Base-by-base conservation (phyloP, 1,139 yeast genomes). In the Candida freyschussii region DNA sequence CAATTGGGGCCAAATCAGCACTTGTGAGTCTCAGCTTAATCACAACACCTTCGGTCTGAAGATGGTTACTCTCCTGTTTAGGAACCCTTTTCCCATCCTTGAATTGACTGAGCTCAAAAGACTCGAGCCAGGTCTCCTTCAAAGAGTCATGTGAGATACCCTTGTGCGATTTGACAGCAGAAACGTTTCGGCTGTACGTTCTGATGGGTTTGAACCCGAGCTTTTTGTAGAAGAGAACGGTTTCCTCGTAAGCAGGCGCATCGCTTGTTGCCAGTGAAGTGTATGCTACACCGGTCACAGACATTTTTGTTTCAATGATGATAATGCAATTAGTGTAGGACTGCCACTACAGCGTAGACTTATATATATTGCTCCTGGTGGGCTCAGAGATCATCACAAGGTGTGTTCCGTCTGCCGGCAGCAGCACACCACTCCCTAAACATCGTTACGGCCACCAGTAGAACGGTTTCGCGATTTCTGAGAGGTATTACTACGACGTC, bases 51-150 rank as follows among this genome's bases (percentile, higher is more conserved):
- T 74, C 73, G 28, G 72, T 62, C 44, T 62, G 63, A 29, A 49
- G 34, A 36, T 58, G 56, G 28, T 61, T 56, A 39, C 67, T 55
- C 47, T 78, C 82, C 48, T 76, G 82, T 59, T 75, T 63, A 12
- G 86, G 86, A 26, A 67, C 60, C 40, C 73, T 54, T 48, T 62
- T 57, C 2, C 78, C 78, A 28, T 61, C 51, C 14, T 50, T 54
- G 45, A 69, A 74, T 45, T 70, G 69, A 33, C 75, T 72, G 29
- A 78, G 61, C 16, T 84, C 84, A 56, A 77, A 79, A 16, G 77
- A 63, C 50, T 80, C 83, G 29, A 81, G 53, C 91, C 93, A 82
- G 26, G 74, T 59, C 56, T 82, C 93, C 44, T 67, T 69, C 33
- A 77, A 50, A 1, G 87, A 79, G 44, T 78, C 84, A 39, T 65